Evolutionary conservation across 352 stramenopile genomes (phyloP), one percentile per base, ranked within the genome.

Genomic region (Phytophthora litchii): DNA sequence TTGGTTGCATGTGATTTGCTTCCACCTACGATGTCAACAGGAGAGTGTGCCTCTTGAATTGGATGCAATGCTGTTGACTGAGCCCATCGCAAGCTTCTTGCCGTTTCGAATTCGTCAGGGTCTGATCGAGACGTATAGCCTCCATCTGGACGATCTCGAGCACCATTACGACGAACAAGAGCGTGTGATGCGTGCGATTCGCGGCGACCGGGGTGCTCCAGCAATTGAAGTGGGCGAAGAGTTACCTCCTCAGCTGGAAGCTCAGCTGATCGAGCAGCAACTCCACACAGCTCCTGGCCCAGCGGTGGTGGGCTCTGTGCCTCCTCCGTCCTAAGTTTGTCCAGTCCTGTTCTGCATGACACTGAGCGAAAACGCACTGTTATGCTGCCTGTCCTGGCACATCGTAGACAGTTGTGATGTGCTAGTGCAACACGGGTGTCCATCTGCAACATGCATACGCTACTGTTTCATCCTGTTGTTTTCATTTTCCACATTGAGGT

Each of bases 91-190:
- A 44, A 86, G 78, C 58, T 95, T 71, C 57, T 52, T 95, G 37
- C 86, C 86, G 13, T 93, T 91, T 57, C 86, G 86, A 42, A 95
- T 95, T 67, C 83, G 82, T 20, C 86, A 95, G 57, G 86, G 86
- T 13, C 73, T 95, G 27, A 95, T 95, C 57, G 83, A 95, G 62
- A 95, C 86, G 13, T 95, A 95, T 72, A 95, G 85, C 48, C 75
- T 95, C 47, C 88, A 95, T 49, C 61, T 93, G 45, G 86, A 95
- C 55, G 86, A 95, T 56, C 64, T 93, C 35, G 83, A 93, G 68
- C 83, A 92, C 65, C 83, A 93, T 66, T 82, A 76, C 38, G 77
- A 88, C 50, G 83, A 93, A 64, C 79, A 93, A 67, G 83, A 93
- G 72, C 81, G 83, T 54, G 83, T 93, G 46, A 64, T 93, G 67